phyloP scores from a whole-genome alignment of 371 early-diverging fungal genomes.

The Amoeboaphelidium protococcarum region DNA sequence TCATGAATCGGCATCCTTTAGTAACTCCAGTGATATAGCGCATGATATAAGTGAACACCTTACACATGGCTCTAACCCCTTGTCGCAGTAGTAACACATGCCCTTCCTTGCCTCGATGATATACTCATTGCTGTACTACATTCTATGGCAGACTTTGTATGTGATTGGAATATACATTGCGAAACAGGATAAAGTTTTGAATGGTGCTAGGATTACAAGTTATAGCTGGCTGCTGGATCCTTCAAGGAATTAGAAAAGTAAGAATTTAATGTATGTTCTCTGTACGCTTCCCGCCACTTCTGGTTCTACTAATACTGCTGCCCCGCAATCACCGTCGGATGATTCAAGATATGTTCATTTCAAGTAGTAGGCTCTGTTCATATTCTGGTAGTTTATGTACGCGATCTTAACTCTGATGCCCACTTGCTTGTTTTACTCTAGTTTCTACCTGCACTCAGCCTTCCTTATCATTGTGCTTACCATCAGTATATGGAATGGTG shows the following conservation, averaged over 20 bases:
- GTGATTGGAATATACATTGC: constrained; percentile 29
- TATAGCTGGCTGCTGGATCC: constrained; percentile 36
- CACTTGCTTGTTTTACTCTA: constrained; percentile 15
- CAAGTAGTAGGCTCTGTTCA: no score
- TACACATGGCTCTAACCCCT: background rate
- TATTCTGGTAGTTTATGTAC: constrained; percentile 30
- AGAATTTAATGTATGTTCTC: background rate
- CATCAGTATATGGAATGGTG: constrained; percentile 37
- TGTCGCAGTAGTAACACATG: constrained; percentile 3
- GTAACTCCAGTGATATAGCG: background rate
- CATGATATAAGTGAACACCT: background rate
- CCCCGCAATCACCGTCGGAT: no score
- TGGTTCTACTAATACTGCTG: no score
- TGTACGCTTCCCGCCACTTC: constrained; percentile 21
- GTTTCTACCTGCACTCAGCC: constrained; percentile 23
- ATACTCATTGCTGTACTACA: constrained; percentile 22
- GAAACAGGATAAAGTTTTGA: constrained; percentile 30
- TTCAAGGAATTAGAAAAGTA: constrained; percentile 11
- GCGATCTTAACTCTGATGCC: constrained; percentile 19
- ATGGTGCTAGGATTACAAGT: constrained; percentile 27
- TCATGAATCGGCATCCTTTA: background rate
- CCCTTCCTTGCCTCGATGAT: constrained; percentile 15
- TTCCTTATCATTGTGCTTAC: constrained; percentile 25
- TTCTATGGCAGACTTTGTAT: constrained; percentile 36
- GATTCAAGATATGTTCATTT: no score